Evolutionary conservation across 2,329 filamentous ascomycete species (phyloP), one percentile per base, ranked within the genome.

Genomic region (Arthrobotrys megalospora): DNA sequence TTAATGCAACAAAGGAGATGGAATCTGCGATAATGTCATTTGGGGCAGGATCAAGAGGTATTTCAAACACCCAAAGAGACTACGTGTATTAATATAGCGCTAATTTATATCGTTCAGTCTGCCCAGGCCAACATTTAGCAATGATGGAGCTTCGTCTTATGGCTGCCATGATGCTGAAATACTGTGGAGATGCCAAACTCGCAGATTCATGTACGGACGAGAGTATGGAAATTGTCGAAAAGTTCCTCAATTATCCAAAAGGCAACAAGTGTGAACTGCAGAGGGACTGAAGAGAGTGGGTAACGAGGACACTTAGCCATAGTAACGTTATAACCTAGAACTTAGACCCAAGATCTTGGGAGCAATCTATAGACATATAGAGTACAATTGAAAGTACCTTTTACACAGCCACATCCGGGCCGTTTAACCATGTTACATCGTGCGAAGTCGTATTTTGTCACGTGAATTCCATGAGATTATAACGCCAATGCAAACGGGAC

Each of bases 151-250:
- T 63, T 16, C 53, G 67, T 1, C 45, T 70, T 6, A 1, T 24
- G 10, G n/a, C 47, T 21, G 24, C 60, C 6, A 58, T 11, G 8
- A n/a, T 65, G 38, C 24, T 72, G 4, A 45, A 34, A 1, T 36
- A 8, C 19, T 76, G 45, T 8, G 36, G 47, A 1, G 24, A 52
- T 6, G 55, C 45, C 10, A 16, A 1, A 12, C 58, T 70, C 3
- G 64, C 55, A 8, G 65, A 76, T 12, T 69, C 72, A 24, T 76
- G 72, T 21, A 76, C 72, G 0, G 65, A 76, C 28, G 65, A 76
- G 16, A 69, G 64, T 14, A 76, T 76, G 72, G 41, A 60, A 24
- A 4, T 70, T 0, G 48, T 19, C n/a, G 41, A 70, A 6, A 36
- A 24, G 14, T 47, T 65, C 6, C 0, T 43, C 3, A 47, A 60